Conservation (phyloP, 257 asterid genomes). For the Solanum okadae region DNA sequence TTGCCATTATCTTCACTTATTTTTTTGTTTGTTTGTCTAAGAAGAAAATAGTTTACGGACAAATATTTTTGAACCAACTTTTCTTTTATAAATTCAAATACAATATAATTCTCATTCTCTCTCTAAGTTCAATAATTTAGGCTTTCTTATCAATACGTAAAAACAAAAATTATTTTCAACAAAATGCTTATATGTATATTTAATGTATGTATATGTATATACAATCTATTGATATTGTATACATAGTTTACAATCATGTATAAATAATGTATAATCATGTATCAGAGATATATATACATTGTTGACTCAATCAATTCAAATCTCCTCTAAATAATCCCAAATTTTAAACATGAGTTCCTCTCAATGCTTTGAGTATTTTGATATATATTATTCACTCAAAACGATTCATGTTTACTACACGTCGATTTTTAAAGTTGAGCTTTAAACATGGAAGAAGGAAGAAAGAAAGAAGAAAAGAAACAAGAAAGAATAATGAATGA, state of each 20-base stretch:
- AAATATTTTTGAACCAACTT: neutral
- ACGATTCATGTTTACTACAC: neutral
- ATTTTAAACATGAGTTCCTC: neutral
- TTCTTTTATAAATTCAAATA: neutral
- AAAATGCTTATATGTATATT: too few relatives aligned
- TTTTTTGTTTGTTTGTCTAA: neutral
- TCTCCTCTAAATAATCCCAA: neutral
- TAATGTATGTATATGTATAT: neutral
- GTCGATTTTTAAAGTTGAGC: neutral
- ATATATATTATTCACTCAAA: neutral
- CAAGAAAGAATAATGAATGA: neutral
- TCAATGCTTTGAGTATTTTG: neutral
- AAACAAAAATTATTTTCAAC: neutral
- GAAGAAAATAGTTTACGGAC: neutral
- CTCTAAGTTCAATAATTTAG: neutral
- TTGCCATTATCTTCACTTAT: neutral
- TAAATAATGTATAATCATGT: too few relatives aligned
- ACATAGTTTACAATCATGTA: too few relatives aligned
- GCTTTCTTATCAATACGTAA: neutral
- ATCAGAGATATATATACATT: too few relatives aligned
- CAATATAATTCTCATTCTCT: neutral
- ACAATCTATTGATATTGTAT: neutral
- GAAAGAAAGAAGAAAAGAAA: neutral
- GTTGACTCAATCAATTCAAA: neutral
- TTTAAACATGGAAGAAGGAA: neutral